Percentiles rank a stretch among this genome's conserved stretches.
These are phyloP conservation scores for Crucihimalaya himalaica DNA, from an alignment of 345 rosid species.

Conservation along the genomic window DNA sequence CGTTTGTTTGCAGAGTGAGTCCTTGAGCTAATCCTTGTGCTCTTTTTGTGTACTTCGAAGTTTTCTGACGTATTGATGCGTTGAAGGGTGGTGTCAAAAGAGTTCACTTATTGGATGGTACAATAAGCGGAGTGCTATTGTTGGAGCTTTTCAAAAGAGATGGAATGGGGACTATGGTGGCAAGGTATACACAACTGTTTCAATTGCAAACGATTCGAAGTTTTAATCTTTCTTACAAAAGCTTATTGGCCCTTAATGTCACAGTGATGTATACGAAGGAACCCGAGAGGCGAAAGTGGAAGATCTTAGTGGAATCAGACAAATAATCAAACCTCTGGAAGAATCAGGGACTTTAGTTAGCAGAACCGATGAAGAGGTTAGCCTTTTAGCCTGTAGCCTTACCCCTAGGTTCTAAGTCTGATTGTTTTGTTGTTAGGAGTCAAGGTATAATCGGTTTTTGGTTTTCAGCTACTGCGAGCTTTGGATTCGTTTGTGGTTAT, in stretches of 20 bases:
- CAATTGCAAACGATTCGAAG: neutral
- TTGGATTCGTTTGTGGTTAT: constrained; percentile 67
- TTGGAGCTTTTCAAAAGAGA: constrained; percentile 95
- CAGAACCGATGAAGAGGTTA: constrained; percentile 81
- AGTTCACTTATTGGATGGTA: constrained; percentile 97
- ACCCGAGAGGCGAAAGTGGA: constrained; percentile 69
- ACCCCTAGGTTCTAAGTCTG: neutral
- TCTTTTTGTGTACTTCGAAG: neutral
- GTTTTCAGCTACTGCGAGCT: constrained; percentile 60
- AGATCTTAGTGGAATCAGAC: constrained; percentile 78
- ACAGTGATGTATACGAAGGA: constrained; percentile 92
- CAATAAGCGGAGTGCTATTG: constrained; percentile 80
- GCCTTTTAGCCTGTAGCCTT: neutral
- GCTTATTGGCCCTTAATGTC: constrained; percentile 4
- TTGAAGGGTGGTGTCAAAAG: constrained; percentile 90
- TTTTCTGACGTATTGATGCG: neutral
- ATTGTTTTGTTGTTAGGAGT: neutral
- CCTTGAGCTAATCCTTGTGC: neutral
- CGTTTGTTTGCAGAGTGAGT: constrained; percentile 92
- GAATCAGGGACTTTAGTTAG: constrained; percentile 68
- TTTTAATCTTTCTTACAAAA: constrained; percentile 13
- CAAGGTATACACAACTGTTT: constrained; percentile 57
- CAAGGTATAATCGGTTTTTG: neutral
- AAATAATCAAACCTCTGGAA: constrained; percentile 69
- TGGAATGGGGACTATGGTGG: constrained; percentile 99